phyloP scores from a whole-genome alignment of 352 stramenopile species.

The Pythium rishiriense region DNA sequence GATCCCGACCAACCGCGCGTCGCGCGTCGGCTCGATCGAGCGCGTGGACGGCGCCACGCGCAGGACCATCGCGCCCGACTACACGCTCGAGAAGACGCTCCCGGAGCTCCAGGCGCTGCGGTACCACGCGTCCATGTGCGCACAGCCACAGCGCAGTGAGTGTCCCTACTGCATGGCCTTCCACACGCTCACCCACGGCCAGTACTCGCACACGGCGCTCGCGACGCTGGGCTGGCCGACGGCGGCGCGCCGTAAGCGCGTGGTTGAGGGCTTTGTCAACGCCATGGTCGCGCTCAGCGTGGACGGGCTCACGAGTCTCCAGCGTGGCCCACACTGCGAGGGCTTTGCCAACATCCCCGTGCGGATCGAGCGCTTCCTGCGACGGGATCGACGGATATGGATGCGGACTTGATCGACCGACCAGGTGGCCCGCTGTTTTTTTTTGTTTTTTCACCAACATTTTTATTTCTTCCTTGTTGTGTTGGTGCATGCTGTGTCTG shows the following conservation, averaged over 20 bases:
- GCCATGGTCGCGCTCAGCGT: conserved; percentile 13
- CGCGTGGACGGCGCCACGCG: conserved; percentile 3
- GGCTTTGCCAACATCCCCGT: conserved; percentile 26
- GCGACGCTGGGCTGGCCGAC: conserved; percentile 22
- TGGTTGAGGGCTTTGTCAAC: conserved; percentile 25
- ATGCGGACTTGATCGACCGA: too few species aligned
- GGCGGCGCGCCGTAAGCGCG: not conserved
- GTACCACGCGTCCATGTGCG: conserved; percentile 35
- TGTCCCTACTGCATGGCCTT: conserved; percentile 39
- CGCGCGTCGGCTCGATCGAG: conserved; percentile 4
- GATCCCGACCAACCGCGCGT: conserved; percentile 41
- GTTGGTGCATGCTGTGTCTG: conserved; percentile 5
- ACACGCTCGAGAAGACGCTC: conserved; percentile 41
- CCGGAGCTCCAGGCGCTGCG: conserved; percentile 42
- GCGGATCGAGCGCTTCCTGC: conserved; percentile 13
- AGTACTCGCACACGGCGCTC: conserved; percentile 39
- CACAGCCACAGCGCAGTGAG: conserved; percentile 13
- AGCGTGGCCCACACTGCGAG: conserved; percentile 9
- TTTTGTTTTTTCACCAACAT: too few species aligned
- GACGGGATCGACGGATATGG: too few species aligned
- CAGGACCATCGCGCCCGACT: conserved; percentile 33
- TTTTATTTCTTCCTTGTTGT: too few species aligned
- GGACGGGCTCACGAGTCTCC: conserved; percentile 6
- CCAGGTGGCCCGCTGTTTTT: too few species aligned
- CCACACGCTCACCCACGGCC: conserved; percentile 44